Evolutionary conservation across 768 basidiomycete species (phyloP).

Genomic region (Dacryopinax primogenitus): DNA sequence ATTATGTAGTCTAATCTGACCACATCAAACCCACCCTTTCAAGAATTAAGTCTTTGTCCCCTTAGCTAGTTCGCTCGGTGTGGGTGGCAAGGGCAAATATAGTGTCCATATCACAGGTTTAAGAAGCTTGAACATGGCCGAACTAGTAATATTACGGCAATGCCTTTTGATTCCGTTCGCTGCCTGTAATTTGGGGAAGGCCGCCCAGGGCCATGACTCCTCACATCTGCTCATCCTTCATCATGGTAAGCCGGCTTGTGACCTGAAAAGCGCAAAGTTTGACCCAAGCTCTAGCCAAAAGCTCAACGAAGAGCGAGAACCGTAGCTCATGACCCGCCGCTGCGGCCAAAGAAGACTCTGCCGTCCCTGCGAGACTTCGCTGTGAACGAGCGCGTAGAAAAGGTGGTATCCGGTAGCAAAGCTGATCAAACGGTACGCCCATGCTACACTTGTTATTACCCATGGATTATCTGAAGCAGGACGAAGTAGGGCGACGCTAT

Average conservation of each 20-base stretch:
- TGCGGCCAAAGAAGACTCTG: neutral
- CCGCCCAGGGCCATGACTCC: too few relatives aligned
- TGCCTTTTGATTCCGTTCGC: too few relatives aligned
- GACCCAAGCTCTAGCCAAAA: neutral
- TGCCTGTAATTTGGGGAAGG: too few relatives aligned
- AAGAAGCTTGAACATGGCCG: too few relatives aligned
- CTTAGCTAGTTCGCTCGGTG: too few relatives aligned
- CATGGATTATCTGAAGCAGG: neutral
- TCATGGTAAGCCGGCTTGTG: neutral
- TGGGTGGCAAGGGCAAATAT: too few relatives aligned
- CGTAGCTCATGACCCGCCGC: neutral
- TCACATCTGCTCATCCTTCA: too few relatives aligned
- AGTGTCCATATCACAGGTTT: too few relatives aligned
- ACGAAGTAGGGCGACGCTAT: neutral
- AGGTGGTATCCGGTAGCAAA: neutral
- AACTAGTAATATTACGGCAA: too few relatives aligned
- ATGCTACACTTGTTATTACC: neutral
- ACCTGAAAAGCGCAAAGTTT: neutral
- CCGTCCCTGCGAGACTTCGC: neutral
- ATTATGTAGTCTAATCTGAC: too few relatives aligned
- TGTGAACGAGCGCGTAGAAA: neutral
- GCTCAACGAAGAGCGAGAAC: neutral
- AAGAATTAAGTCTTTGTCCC: too few relatives aligned
- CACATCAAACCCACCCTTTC: too few relatives aligned
- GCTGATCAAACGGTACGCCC: neutral